Base-by-base conservation (phyloP, 2,329 filamentous ascomycete species). In the Colletotrichum sp. region DNA sequence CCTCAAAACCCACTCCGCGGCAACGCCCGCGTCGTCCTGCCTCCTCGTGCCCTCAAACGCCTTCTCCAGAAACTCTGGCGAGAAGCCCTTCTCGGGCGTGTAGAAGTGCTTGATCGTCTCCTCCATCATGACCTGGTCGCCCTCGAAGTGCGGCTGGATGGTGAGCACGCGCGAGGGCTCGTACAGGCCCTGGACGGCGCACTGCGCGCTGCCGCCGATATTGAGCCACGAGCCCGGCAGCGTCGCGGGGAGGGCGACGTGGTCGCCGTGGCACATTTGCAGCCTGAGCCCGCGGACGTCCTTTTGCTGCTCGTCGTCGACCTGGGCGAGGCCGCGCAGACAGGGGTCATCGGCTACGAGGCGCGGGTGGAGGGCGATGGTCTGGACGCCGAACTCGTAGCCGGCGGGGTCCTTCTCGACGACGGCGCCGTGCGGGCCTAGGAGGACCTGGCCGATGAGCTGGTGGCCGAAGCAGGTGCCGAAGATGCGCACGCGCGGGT, bases 391-490 rank as follows among this genome's bases (percentile, higher is more conserved):
- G 16, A 88, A 80, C 78, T 89, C 87, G 86, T 87, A 88, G 1
- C 86, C 86, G 22, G 81, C 82, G 3, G 85, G 81, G 39, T 82
- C 86, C 77, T 83, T 83, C 12, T 82, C 84, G 3, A 87, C 81
- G 32, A 81, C 80, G 6, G 66, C 66, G 36, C 71, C 71, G 32
- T 74, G 67, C 9, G 71, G 66, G 25, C 67, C 67, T 7, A 74
- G 84, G 32, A 87, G 79, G 4, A 87, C 87, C 4, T 87, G 81
- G 3, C 84, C 87, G 36, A 89, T 78, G 32, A 89, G 88, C 79
- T 89, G 87, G 66, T 89, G 87, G 2, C 87, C 87, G 77, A 88
- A 89, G 77, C 87, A 89, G 48, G 88, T 82, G 2, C 87, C 87
- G 12, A 88, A 82, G 1, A 88, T 71, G 32, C 81, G 8, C 82